phyloP scores from a whole-genome alignment of 2,329 filamentous ascomycete species.

The Aureobasidium pullulans region DNA sequence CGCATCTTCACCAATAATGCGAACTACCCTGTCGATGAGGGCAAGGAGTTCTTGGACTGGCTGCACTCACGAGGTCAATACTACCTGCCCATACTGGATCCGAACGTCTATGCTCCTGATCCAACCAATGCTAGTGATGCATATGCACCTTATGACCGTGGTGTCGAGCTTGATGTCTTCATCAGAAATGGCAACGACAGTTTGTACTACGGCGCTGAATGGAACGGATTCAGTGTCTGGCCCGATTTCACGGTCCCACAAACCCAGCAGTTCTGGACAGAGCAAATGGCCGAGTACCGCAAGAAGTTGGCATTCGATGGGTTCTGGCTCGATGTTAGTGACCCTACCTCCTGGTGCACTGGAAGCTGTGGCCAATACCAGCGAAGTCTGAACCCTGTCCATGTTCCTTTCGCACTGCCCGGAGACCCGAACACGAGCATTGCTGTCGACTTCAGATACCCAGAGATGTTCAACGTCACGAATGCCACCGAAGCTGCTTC shows the following conservation, averaged over 20 bases:
- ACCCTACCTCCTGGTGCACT: slow-evolving; percentile 17
- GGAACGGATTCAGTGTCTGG: slow-evolving; percentile 17
- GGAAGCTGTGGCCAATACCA: slow-evolving; percentile 18
- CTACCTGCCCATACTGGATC: slow-evolving; percentile 50
- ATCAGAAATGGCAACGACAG: slow-evolving; percentile 49
- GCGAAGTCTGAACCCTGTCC: slow-evolving; percentile 18
- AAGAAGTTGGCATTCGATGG: slow-evolving; percentile 19
- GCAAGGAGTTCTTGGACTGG: slow-evolving; percentile 40
- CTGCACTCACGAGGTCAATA: slow-evolving; percentile 47
- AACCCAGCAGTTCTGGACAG: slow-evolving; percentile 22
- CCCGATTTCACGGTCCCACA: slow-evolving; percentile 17
- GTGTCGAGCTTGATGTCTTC: slow-evolving; percentile 43
- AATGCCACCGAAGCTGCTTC: slow-evolving; percentile 22
- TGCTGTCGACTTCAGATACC: slow-evolving; percentile 21
- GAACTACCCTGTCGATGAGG: slow-evolving; percentile 40
- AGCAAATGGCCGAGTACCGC: slow-evolving; percentile 19
- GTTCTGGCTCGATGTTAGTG: slow-evolving; percentile 21
- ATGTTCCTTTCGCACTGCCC: slow-evolving; percentile 22
- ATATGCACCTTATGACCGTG: slow-evolving; percentile 46
- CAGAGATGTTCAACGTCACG: slow-evolving; percentile 20
- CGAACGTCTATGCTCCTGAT: slow-evolving; percentile 59
- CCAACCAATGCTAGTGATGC: slow-evolving; percentile 53
- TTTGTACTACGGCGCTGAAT: slow-evolving; percentile 27
- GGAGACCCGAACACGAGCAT: slow-evolving; percentile 19
- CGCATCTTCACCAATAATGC: slow-evolving; percentile 48